Evolutionary conservation across 805 yeast species (phyloP), one percentile per base, ranked within the genome.

Genomic region (Candida dendrica): DNA sequence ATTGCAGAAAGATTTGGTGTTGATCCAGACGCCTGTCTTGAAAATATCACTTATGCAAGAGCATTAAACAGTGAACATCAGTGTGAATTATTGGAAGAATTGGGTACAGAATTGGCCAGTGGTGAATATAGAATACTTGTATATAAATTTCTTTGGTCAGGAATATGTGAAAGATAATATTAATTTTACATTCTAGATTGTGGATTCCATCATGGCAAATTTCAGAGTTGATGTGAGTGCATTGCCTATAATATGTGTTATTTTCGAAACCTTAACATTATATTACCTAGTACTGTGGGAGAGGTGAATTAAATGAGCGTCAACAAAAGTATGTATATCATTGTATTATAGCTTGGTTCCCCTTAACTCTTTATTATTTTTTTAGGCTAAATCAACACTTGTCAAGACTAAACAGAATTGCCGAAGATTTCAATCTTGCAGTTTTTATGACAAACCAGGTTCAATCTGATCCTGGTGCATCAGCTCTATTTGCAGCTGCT

Each of bases 381-480:
- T 27, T 7, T 13, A 54, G 60, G 38, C 49, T 77, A 37, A 76
- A 76, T 42, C 81, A 76, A 45, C 79, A 75, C 61, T 59, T 77
- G 29, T 67, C 74, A 6, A 66, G 69, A 43, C 58, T 76, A 39
- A 72, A 68, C 43, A 65, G 89, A 50, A 63, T 83, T 41, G 84
- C 90, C 0, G 91, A 84, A 54, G 91, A 84, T 54, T 84, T 77
- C 59, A 86, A 86, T 41, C 69, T 82, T 40, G 91, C 91, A 0
- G 84, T 84, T 0, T 79, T 84, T 41, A 74, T 84, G 65, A 77
- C 81, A 1, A 84, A 84, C 51, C 91, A 84, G 57, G 89, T 84
- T 14, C 91, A 84, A 47, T 84, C 89, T 7, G 91, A 84, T 58
- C 91, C 89, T 6, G 91, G 89, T 46, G 93, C 91, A 1, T 76